Base-by-base conservation (phyloP, 2,329 filamentous ascomycete genomes). In the Fusarium pilosicola region DNA sequence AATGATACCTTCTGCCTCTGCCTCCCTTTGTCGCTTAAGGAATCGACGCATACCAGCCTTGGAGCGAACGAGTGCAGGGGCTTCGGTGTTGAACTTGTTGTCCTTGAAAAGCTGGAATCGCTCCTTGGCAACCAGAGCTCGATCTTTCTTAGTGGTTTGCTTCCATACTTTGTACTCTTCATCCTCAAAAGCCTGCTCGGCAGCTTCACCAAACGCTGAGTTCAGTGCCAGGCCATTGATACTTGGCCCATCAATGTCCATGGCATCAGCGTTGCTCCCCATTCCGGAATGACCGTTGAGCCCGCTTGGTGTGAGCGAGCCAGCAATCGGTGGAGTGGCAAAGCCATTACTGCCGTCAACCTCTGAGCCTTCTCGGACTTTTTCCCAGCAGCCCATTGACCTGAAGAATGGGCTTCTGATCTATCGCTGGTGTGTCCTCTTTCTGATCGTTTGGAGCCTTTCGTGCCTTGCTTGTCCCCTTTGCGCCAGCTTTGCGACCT, bases 81-180 rank as follows among this genome's bases (percentile, higher is more conserved):
- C 94, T 36, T 99, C 96, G 2, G 89, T 82, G 79, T 98, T 97
- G 56, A 99, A 86, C 78, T 91, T 94, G 77, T 95, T 92, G 57
- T 92, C 93, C 70, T 92, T 93, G 84, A 99, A 97, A 20, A 99
- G 88, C 44, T 93, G 90, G 81, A 95, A 92, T 38, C 96, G 90
- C 80, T 97, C 94, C 73, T 95, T 94, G 67, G 96, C 93, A 60
- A 96, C 90, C 30, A 93, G 85, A 8, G 96, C 96, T 71, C 96
- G 92, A 78, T 97, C 95, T 80, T 96, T 98, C 84, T 98, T 98
- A 5, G 96, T 99, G 45, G 97, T 94, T 82, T 98, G 96, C 84
- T 98, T 99, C 96, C 97, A 99, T 41, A 96, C 93, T 81, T 97
- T 97, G 84, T 96, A 97, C 80, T 98, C 96, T 66, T 98, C 95